Conservation (phyloP, 2,329 filamentous ascomycete genomes). For the Ceratocystis huliohia region DNA sequence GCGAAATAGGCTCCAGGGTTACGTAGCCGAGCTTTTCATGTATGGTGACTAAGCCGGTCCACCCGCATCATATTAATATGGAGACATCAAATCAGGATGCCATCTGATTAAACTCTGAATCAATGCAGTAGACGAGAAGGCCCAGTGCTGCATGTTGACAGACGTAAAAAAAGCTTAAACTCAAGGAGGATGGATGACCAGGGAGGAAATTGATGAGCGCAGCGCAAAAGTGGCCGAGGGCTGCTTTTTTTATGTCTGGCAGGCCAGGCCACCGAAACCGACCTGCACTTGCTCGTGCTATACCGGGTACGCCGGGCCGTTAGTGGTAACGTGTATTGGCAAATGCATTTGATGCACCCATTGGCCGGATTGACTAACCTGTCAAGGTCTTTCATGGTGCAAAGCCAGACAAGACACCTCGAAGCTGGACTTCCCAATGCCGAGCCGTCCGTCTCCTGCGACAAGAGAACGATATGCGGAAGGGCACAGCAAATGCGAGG, state of each 20-base stretch:
- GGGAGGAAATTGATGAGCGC: background rate
- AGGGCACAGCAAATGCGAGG: too few relatives aligned
- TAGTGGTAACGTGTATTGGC: background rate
- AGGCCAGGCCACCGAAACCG: background rate
- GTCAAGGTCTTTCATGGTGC: too few relatives aligned
- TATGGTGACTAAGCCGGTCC: background rate
- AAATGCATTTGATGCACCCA: background rate
- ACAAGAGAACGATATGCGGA: too few relatives aligned
- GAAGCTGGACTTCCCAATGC: too few relatives aligned
- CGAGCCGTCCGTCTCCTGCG: too few relatives aligned
- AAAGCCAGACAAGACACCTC: too few relatives aligned
- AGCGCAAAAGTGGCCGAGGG: background rate
- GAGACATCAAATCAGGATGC: too few relatives aligned
- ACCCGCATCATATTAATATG: background rate
- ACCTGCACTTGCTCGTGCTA: background rate
- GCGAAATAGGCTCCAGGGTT: background rate
- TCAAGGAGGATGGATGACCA: background rate
- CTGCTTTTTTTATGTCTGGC: background rate
- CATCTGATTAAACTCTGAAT: constrained; percentile 1
- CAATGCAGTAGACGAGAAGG: background rate
- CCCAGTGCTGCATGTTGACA: background rate
- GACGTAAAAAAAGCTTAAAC: background rate
- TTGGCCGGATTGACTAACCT: too few relatives aligned
- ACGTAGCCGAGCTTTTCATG: background rate
- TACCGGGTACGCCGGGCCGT: background rate